Conservation (phyloP, 1,139 yeast species). For the Nakaseomyces uthaithaninus region DNA sequence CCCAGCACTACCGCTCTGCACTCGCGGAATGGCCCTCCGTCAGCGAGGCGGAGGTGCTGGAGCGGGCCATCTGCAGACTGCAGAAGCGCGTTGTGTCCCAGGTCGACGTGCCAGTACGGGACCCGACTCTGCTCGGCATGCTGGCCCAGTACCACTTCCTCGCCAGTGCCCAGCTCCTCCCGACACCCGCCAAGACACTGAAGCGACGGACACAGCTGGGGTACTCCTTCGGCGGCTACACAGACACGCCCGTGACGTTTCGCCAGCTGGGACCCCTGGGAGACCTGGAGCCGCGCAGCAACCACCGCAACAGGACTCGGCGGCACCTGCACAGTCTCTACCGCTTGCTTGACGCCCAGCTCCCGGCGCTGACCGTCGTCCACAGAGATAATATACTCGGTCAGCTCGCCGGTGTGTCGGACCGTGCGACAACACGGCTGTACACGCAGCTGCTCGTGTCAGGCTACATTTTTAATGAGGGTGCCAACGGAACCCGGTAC, state of each 20-base stretch:
- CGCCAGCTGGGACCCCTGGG: background rate
- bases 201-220: background rate
- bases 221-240: background rate
- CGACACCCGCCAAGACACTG: background rate
- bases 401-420: background rate
- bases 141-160: background rate
- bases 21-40: background rate
- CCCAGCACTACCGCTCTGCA: background rate
- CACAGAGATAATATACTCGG: background rate
- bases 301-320: constrained; percentile 3
- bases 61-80: background rate
- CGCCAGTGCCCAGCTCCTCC: background rate
- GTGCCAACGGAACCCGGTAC: background rate
- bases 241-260: background rate
- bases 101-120: background rate
- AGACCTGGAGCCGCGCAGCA: background rate
- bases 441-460: constrained; percentile 1
- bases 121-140: background rate
- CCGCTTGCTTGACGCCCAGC: background rate
- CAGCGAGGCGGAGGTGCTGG: background rate
- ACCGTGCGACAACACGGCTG: background rate
- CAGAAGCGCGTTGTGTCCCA: background rate
- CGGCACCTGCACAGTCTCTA: background rate
- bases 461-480: background rate
- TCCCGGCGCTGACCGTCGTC: background rate